These are phyloP conservation scores for Saccharomycopsis hybrid DNA, from an alignment of 1,139 yeast species.

Conservation along the genomic window DNA sequence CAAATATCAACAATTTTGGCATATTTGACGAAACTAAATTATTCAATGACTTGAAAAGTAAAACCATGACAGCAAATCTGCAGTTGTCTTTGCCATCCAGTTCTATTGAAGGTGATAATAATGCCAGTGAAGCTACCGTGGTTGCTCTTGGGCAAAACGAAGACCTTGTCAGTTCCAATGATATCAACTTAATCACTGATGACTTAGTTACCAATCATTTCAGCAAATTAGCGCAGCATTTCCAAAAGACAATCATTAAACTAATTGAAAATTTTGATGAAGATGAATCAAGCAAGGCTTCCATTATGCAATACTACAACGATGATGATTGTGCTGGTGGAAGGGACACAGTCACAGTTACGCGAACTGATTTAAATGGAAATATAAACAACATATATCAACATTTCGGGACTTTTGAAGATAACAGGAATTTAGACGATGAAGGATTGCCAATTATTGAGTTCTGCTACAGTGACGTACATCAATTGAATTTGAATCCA, in stretches of 20 bases:
- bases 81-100: neutral
- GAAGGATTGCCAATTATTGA: constrained; percentile 5
- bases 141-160: neutral
- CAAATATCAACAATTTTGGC: constrained; percentile 6
- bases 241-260: neutral
- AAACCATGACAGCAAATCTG: no score
- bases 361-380: no score
- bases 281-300: no score
- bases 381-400: no score
- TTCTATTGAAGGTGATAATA: neutral
- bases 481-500: constrained; percentile 16
- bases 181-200: neutral
- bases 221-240: constrained; percentile 1
- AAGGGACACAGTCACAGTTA: no score
- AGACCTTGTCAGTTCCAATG: neutral
- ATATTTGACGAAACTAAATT: constrained; percentile 6
- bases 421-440: neutral
- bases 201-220: neutral
- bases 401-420: no score
- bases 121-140: neutral
- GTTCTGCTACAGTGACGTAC: constrained; percentile 11
- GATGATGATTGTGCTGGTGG: no score
- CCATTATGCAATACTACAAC: no score
- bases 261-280: constrained; percentile 5
- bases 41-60: neutral